Percentiles rank a stretch among this genome's conserved stretches.
These are phyloP conservation scores for Ceratocystis ficicola DNA, from an alignment of 2,329 filamentous ascomycete species.

Conservation along the genomic window DNA sequence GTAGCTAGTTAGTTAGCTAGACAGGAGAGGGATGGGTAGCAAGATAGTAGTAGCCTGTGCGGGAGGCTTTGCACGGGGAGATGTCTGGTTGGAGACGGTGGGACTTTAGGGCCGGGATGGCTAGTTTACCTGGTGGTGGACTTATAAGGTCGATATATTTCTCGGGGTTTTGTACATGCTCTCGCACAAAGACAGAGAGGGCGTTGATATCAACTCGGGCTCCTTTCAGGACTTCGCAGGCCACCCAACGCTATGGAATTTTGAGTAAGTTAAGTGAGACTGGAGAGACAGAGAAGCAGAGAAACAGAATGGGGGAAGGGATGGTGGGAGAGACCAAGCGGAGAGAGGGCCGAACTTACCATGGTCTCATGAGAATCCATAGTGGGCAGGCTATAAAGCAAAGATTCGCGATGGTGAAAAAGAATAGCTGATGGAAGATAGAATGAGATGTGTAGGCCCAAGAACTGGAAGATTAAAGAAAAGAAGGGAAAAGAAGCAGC, in stretches of 20 bases:
- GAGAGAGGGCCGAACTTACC: neutral
- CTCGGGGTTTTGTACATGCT: slow-evolving; percentile 3
- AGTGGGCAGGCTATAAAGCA: neutral
- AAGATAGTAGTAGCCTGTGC: neutral
- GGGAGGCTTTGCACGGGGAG: neutral
- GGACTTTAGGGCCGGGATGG: neutral
- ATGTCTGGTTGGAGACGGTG: neutral
- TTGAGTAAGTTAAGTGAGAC: neutral
- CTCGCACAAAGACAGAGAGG: slow-evolving; percentile 14
- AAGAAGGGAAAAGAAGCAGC: neutral
- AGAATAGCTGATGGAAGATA: neutral
- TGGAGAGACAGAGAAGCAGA: neutral
- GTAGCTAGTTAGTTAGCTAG: neutral
- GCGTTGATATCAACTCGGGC: neutral
- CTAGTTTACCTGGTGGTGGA: neutral
- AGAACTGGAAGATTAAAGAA: no score
- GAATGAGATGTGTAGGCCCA: neutral
- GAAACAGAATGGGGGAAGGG: neutral
- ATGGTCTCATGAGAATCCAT: slow-evolving; percentile 1
- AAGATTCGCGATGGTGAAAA: neutral
- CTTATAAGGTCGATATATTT: neutral
- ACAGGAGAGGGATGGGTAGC: neutral
- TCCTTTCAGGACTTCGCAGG: slow-evolving; percentile 13
- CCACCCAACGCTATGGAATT: neutral
- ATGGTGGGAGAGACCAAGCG: neutral